Conservation (phyloP, 257 asterid genomes). For the Lithospermum erythrorhizon region DNA sequence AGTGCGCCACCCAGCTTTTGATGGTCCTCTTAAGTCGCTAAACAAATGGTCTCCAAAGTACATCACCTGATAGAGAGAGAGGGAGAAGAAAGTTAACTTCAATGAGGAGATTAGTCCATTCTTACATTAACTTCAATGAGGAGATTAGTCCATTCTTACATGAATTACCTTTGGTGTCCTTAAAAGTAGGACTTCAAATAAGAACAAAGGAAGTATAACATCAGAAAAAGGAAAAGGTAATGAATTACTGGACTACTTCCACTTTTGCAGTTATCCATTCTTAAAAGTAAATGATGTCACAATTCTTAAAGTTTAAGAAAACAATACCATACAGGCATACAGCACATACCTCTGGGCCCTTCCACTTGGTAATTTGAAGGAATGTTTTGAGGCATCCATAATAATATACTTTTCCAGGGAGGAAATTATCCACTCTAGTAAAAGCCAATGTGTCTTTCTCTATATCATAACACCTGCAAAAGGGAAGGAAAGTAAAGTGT, state of each 20-base stretch:
- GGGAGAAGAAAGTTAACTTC: neutral
- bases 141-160: neutral
- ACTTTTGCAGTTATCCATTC: no score
- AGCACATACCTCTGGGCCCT: slow-evolving; percentile 78
- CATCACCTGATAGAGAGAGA: slow-evolving; percentile 49
- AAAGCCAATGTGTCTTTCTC: slow-evolving; percentile 85
- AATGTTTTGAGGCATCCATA: slow-evolving; percentile 90
- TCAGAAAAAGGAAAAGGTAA: neutral
- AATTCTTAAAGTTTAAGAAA: slow-evolving; percentile 6
- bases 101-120: neutral
- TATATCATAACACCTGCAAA: slow-evolving; percentile 65
- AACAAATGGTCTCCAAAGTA: slow-evolving; percentile 97
- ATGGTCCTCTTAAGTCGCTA: slow-evolving; percentile 96
- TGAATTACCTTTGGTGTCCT: neutral
- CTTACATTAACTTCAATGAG: neutral
- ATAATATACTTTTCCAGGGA: slow-evolving; percentile 72
- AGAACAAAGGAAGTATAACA: neutral
- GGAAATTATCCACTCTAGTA: slow-evolving; percentile 76
- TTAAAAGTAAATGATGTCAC: neutral
- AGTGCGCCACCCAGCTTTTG: slow-evolving; percentile 97
- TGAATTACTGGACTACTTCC: neutral
- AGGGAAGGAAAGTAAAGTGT: neutral
- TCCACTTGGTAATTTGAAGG: slow-evolving; percentile 93
- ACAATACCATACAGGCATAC: slow-evolving; percentile 5
- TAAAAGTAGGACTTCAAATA: neutral